These are phyloP conservation scores for Moringa oleifera DNA, from an alignment of 345 rosid genomes.

Conservation along the genomic window DNA sequence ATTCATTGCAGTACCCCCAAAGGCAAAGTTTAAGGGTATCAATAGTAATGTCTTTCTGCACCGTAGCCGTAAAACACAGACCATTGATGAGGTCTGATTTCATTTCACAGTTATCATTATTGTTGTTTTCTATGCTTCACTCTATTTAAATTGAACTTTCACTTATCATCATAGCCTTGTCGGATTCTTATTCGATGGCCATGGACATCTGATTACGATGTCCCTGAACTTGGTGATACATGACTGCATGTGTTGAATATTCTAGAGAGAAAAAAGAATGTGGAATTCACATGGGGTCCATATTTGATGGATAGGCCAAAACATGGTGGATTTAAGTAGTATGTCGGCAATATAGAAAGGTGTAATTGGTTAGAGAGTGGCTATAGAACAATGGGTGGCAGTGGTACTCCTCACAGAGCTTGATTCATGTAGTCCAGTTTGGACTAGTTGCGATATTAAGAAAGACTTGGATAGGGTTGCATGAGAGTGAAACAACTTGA, in stretches of 20 bases:
- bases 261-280: background rate
- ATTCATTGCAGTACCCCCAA: slow-evolving; percentile 45
- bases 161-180: background rate
- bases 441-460: too few species aligned
- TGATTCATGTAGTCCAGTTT: too few species aligned
- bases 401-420: too few species aligned
- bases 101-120: background rate
- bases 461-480: too few species aligned
- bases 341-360: too few species aligned
- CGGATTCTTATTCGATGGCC: background rate
- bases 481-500: too few species aligned
- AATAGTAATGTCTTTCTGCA: slow-evolving; percentile 76
- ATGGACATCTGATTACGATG: background rate
- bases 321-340: background rate
- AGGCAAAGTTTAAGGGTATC: slow-evolving; percentile 59
- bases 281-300: background rate
- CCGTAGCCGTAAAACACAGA: slow-evolving; percentile 78
- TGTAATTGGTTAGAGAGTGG: too few species aligned
- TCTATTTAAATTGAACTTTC: background rate
- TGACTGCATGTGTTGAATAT: too few species aligned
- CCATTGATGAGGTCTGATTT: slow-evolving; percentile 83
- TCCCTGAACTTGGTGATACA: too few species aligned
- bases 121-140: background rate
- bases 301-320: background rate
- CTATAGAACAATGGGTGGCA: too few species aligned